Percentiles rank a stretch among this genome's conserved stretches.
phyloP scores from a whole-genome alignment of 73 alveolate species.

The Halteria grandinella region DNA sequence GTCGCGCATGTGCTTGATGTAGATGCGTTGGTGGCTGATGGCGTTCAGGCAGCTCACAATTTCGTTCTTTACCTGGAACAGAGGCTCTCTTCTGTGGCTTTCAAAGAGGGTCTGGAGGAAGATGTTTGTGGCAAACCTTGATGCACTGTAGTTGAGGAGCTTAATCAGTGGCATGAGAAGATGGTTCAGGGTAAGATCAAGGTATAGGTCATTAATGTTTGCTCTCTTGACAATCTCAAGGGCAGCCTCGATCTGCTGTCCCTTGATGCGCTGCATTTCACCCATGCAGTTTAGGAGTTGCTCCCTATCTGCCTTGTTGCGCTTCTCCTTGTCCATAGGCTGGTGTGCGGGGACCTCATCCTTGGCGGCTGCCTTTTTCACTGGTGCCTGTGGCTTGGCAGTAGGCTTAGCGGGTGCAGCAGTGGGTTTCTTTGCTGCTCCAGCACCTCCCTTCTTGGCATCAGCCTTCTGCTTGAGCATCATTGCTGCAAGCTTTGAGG shows the following conservation, averaged over 20 bases:
- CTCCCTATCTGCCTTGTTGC: conserved; percentile 28
- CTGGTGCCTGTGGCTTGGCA: conserved; percentile 23
- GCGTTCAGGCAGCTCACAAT: conserved; percentile 23
- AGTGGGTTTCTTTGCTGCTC: conserved; percentile 3
- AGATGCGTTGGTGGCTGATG: conserved; percentile 16
- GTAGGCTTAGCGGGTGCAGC: conserved; percentile 31
- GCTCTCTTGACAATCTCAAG: conserved; percentile 25
- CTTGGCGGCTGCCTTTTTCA: conserved; percentile 19
- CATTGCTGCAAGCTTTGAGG: conserved; percentile 37
- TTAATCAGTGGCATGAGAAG: conserved; percentile 15
- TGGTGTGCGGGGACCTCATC: conserved; percentile 14
- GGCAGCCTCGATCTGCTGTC: background rate
- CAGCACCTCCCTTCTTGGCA: conserved; percentile 16
- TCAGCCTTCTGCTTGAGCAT: conserved; percentile 39
- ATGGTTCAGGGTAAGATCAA: conserved; percentile 33
- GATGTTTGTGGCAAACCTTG: conserved; percentile 23
- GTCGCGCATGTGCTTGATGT: conserved; percentile 30
- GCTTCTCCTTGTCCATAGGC: conserved; percentile 40
- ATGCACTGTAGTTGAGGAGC: conserved; percentile 42
- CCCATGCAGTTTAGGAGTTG: conserved; percentile 5
- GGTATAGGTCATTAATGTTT: conserved; percentile 3
- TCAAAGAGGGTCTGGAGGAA: background rate
- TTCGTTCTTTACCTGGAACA: conserved; percentile 8
- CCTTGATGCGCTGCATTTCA: background rate
- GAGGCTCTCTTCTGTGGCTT: conserved; percentile 30